A percentile compares a stretch with the other conserved stretches of the same genome.
Evolutionary conservation across 2,329 filamentous ascomycete species (phyloP).

Genomic region (Spiromastix sp.): DNA sequence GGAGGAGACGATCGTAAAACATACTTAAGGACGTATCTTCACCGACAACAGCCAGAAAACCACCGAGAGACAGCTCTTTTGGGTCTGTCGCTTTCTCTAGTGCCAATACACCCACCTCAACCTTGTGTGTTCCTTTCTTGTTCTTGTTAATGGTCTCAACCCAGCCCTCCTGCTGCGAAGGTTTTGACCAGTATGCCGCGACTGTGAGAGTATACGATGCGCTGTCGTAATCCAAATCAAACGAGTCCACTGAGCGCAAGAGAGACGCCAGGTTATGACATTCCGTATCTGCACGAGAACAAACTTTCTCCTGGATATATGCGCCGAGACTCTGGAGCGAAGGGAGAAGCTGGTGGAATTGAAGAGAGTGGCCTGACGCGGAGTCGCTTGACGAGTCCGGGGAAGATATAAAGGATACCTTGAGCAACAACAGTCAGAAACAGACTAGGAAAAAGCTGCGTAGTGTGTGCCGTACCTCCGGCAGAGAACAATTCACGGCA

Average conservation of each 20-base stretch:
- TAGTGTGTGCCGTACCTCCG: conserved; percentile 29
- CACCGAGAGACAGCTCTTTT: conserved; percentile 68
- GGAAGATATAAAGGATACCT: conserved; percentile 54
- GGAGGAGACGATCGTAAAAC: conserved; percentile 10
- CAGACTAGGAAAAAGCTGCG: background rate
- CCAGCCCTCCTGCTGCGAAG: conserved; percentile 32
- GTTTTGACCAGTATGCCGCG: conserved; percentile 49
- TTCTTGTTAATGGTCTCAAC: conserved; percentile 31
- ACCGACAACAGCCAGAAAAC: conserved; percentile 68
- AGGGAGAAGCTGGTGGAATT: conserved; percentile 60
- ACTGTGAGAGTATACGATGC: conserved; percentile 56
- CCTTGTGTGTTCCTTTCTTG: conserved; percentile 36
- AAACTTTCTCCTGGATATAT: conserved; percentile 45
- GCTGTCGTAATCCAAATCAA: conserved; percentile 71
- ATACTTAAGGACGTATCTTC: conserved; percentile 57
- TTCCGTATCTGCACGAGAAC: conserved; percentile 32
- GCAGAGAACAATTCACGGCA: conserved; percentile 44
- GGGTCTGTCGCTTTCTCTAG: conserved; percentile 48
- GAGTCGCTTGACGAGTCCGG: conserved; percentile 49
- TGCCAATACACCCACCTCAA: conserved; percentile 73
- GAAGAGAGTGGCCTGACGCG: conserved; percentile 51
- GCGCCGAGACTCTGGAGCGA: conserved; percentile 44
- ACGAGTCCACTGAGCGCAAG: conserved; percentile 46
- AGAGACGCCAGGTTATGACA: conserved; percentile 42
- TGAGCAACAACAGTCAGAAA: conserved; percentile 1